Evolutionary conservation across 225 moss, liverwort and hornwort genomes (phyloP), one percentile per base, ranked within the genome.

Genomic region (Takakia lepidozioides): DNA sequence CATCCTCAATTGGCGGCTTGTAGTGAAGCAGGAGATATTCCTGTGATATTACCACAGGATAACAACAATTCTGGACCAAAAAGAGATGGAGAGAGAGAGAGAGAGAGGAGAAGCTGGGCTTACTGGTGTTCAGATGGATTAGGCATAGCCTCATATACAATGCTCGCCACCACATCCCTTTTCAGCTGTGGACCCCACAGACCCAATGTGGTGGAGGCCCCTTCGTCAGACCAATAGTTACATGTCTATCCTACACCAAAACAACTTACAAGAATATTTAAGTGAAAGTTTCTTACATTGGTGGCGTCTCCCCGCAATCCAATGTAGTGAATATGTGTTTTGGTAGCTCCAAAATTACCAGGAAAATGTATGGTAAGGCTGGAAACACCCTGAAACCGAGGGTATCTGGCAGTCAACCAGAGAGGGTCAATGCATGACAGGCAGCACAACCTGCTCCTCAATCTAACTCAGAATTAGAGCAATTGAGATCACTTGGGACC

Each of bases 351-450:
- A 55, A 87, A 90, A 52, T 83, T 98, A 19, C 26, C 46, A 44
- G 95, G 95, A 45, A 98, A 98, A 48, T 98, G 95, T 34, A 98
- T 63, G 9, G 78, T 87, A 25, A 98, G 62, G 63, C 63, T 98
- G 21, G 95, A 87, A 51, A 98, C 95, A 54, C 95, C 95, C 57
- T 98, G 87, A 43, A 98, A 98, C 38, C 85, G 84, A 2, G 95
- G 75, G 54, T 83, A 91, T 58, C 87, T 80, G 41, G 25, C 41
- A 41, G 11, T 3, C 1, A 38, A 3, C 17, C 13, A 14, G 38
- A 14, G n/a, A 5, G 38, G 3, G 14, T 14, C 38, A 14, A 14
- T 7, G 5, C 14, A 3, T 7, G 38, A 38, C 0, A 38, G 38
- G 38, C 38, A 38, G 15, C 17, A 14, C 38, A 38, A 17, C n/a